These are phyloP conservation scores for Rubia yunnanensis DNA, from an alignment of 257 asterid genomes.

Conservation along the genomic window DNA sequence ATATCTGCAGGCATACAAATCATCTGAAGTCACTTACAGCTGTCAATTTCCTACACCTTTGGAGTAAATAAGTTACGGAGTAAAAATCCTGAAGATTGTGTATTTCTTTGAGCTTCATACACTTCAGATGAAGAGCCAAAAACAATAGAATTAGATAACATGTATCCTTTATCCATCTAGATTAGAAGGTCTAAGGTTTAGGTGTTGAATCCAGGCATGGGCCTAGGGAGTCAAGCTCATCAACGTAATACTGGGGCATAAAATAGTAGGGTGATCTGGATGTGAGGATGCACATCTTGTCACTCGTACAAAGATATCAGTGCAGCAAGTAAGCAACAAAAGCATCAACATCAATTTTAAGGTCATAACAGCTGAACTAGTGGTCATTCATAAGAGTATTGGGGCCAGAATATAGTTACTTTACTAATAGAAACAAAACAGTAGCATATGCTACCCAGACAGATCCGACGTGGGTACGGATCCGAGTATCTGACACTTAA, in stretches of 20 bases:
- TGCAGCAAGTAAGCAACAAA: not conserved
- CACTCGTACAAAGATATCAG: not conserved
- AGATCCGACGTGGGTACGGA: too few species aligned
- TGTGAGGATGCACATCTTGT: too few species aligned
- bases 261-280: too few species aligned
- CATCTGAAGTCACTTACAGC: not conserved
- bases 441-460: too few species aligned
- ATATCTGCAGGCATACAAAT: not conserved
- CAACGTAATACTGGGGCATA: not conserved
- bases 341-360: not conserved
- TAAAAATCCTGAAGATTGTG: not conserved
- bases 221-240: not conserved
- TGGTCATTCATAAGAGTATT: not conserved
- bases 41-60: not conserved
- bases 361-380: not conserved
- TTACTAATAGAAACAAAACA: too few species aligned
- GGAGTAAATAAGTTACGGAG: not conserved
- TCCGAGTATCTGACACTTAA: too few species aligned
- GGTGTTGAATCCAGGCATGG: not conserved
- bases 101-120: not conserved
- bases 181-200: not conserved
- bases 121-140: not conserved
- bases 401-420: not conserved
- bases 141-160: not conserved
- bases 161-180: not conserved